Conservation (phyloP, 805 yeast genomes). For the Barnettozyma sucrosica region DNA sequence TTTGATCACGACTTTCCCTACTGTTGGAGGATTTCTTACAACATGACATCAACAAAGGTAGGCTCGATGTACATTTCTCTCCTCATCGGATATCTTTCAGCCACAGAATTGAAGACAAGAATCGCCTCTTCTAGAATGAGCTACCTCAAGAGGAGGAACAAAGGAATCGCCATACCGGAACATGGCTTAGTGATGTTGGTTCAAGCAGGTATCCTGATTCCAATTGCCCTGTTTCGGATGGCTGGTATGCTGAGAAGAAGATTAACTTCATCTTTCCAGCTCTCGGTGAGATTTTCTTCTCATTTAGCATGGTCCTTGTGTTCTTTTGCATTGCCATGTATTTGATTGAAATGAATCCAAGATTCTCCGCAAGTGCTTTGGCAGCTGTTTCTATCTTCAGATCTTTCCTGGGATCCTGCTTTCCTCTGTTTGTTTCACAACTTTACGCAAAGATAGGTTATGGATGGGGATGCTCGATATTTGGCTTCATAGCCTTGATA, state of each 20-base stretch:
- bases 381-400: conserved; percentile 66
- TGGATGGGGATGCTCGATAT: conserved; percentile 66
- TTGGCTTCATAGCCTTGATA: conserved; percentile 48
- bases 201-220: conserved; percentile 44
- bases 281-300: conserved; percentile 54
- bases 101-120: conserved; percentile 43
- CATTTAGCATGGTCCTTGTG: conserved; percentile 51
- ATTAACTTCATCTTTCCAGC: conserved; percentile 59
- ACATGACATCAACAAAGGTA: conserved; percentile 39
- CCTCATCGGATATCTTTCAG: conserved; percentile 48
- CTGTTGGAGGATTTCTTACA: conserved; percentile 42
- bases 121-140: conserved; percentile 32
- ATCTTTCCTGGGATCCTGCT: conserved; percentile 58
- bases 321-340: conserved; percentile 62
- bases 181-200: conserved; percentile 48
- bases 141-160: conserved; percentile 30
- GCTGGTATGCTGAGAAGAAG: conserved; percentile 58
- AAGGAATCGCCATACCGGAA: conserved; percentile 56
- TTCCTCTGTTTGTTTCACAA: conserved; percentile 57
- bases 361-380: conserved; percentile 58
- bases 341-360: conserved; percentile 63
- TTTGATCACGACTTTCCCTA: conserved; percentile 54
- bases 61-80: conserved; percentile 57
- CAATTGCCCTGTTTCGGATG: conserved; percentile 60
- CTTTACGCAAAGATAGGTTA: conserved; percentile 53